Conservation (phyloP, 2,329 filamentous ascomycete genomes). For the Bretziella fagacearum region DNA sequence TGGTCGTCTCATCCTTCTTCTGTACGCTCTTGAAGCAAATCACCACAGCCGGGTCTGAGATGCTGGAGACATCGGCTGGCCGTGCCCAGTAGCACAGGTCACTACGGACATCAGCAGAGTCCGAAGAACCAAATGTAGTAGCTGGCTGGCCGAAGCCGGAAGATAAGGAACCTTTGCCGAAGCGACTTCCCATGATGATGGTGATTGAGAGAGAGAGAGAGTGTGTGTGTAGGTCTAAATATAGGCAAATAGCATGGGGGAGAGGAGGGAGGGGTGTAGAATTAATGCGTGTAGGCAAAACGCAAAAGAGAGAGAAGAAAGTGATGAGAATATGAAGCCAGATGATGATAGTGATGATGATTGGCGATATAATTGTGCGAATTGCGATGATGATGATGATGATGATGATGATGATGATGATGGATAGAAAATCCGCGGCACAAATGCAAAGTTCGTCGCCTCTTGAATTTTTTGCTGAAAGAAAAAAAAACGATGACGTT, state of each 20-base stretch:
- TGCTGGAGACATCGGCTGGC: constrained; percentile 58
- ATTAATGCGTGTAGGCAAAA: too few species aligned
- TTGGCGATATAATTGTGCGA: not conserved
- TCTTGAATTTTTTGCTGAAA: too few species aligned
- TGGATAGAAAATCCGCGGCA: too few species aligned
- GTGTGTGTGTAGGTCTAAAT: too few species aligned
- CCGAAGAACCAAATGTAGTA: constrained; percentile 26
- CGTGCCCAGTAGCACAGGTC: constrained; percentile 72
- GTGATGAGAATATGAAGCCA: too few species aligned
- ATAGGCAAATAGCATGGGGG: too few species aligned
- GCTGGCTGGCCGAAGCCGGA: constrained; percentile 4
- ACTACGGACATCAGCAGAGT: constrained; percentile 23
- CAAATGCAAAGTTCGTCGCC: too few species aligned
- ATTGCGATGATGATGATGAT: not conserved
- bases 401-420: not conserved
- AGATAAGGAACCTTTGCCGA: constrained; percentile 4
- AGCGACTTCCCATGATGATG: constrained; percentile 7
- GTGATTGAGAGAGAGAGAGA: too few species aligned
- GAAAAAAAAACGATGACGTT: not conserved
- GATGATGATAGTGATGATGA: not conserved
- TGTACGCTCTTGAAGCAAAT: constrained; percentile 84
- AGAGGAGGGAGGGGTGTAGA: too few species aligned
- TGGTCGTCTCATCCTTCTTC: constrained; percentile 88
- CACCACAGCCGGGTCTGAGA: constrained; percentile 66
- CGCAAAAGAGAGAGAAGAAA: too few species aligned